A percentile compares a stretch with the other conserved stretches of the same genome.
These are phyloP conservation scores for Hippophae tibetana DNA, from an alignment of 306 rosid genomes.

Conservation along the genomic window DNA sequence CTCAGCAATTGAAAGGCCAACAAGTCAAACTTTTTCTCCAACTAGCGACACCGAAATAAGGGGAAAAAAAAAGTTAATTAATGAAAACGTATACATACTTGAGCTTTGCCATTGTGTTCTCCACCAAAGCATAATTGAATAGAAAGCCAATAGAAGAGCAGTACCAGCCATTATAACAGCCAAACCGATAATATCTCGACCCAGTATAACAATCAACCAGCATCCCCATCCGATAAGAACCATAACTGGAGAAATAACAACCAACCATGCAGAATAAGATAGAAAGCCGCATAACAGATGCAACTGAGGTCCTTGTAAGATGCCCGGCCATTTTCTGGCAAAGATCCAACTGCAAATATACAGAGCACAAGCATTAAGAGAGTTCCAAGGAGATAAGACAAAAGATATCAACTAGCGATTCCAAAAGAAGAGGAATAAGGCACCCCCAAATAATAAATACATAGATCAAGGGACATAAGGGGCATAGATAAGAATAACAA, in stretches of 20 bases:
- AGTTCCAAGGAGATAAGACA: neutral
- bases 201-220: slow-evolving; percentile 89
- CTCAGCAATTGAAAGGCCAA: slow-evolving; percentile 6
- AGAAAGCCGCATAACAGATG: slow-evolving; percentile 77
- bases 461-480: slow-evolving; percentile 1
- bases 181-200: slow-evolving; percentile 89
- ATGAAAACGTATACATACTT: slow-evolving; percentile 51
- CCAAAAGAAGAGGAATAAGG: slow-evolving; percentile 7
- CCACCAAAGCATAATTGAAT: slow-evolving; percentile 99
- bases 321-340: slow-evolving; percentile 94
- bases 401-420: neutral
- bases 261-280: slow-evolving; percentile 73
- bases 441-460: neutral
- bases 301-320: slow-evolving; percentile 91
- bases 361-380: neutral
- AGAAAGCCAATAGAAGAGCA: slow-evolving; percentile 90
- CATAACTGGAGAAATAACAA: slow-evolving; percentile 81
- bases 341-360: slow-evolving; percentile 78
- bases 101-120: slow-evolving; percentile 99
- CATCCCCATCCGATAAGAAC: slow-evolving; percentile 84
- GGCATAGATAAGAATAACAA: neutral
- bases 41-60: neutral
- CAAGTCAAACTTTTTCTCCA: neutral
- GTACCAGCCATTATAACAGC: slow-evolving; percentile 99
- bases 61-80: no score